Evolutionary conservation across 2,329 filamentous ascomycete genomes (phyloP).

Genomic region (Lasiodiplodia gonubiensis): DNA sequence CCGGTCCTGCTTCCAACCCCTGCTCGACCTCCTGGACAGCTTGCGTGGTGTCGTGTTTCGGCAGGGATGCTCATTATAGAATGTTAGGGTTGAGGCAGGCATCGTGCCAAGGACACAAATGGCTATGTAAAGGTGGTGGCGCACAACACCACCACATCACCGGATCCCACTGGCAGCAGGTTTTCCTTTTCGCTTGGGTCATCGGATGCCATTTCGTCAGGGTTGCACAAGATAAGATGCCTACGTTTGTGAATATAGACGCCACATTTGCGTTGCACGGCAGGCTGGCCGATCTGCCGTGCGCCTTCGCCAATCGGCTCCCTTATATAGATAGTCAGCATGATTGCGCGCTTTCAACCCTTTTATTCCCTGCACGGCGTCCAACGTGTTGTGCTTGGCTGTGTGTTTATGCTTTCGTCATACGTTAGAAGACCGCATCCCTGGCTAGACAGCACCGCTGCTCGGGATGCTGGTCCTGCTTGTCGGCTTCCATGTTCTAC

Average conservation of each 20-base stretch:
- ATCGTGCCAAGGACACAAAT: constrained; percentile 11
- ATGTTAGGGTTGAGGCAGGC: neutral
- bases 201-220: neutral
- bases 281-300: constrained; percentile 19
- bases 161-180: neutral
- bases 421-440: neutral
- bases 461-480: neutral
- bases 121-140: neutral
- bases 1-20: constrained; percentile 10
- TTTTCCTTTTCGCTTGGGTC: neutral
- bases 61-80: neutral
- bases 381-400: neutral
- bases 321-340: neutral
- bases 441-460: neutral
- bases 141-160: neutral
- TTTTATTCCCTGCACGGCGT: neutral
- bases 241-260: neutral
- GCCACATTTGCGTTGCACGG: constrained; percentile 3
- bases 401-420: neutral
- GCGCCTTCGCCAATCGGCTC: constrained; percentile 2
- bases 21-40: neutral
- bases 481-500: neutral
- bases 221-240: neutral
- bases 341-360: neutral
- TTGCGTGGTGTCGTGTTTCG: neutral